phyloP scores from a whole-genome alignment of 495 filamentous ascomycete species.

The Pyrenula massariospora region DNA sequence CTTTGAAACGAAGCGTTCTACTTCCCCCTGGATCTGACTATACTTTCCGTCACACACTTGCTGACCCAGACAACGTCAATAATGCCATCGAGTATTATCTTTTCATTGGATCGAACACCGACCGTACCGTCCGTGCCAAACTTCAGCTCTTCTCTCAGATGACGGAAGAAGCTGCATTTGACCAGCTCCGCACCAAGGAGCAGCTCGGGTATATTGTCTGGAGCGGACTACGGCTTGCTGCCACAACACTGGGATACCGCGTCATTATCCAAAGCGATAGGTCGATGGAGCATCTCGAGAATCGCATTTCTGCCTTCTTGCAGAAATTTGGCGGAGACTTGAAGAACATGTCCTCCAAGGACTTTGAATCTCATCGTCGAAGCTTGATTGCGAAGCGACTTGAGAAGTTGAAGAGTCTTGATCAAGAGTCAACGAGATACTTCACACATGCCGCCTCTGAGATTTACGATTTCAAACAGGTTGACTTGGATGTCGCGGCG shows the following conservation, averaged over 20 bases:
- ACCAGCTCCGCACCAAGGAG: conserved; percentile 91
- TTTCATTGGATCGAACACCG: conserved; percentile 61
- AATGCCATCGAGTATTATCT: conserved; percentile 91
- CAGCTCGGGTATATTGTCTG: conserved; percentile 96
- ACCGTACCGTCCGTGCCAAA: conserved; percentile 59
- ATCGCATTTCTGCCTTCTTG: conserved; percentile 77
- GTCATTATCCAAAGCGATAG: conserved; percentile 93
- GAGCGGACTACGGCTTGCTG: conserved; percentile 56
- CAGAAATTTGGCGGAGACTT: conserved; percentile 49
- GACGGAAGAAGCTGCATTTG: conserved; percentile 84
- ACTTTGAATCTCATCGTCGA: conserved; percentile 85
- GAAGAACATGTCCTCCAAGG: conserved; percentile 64
- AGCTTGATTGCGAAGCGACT: conserved; percentile 79
- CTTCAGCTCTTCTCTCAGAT: conserved; percentile 80
- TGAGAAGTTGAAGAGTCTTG: conserved; percentile 87
- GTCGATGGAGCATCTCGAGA: conserved; percentile 69
- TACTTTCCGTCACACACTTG: conserved; percentile 65
- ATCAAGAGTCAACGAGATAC: conserved; percentile 69
- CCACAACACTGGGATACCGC: conserved; percentile 70
- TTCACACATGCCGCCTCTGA: conserved; percentile 80
- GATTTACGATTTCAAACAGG: conserved; percentile 76
- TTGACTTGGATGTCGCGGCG: conserved; percentile 65
- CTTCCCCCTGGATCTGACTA: conserved; percentile 73
- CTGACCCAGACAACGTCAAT: conserved; percentile 89
- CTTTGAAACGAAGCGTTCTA: conserved; percentile 61